A percentile compares a stretch with the other conserved stretches of the same genome.
phyloP scores from a whole-genome alignment of 768 basidiomycete genomes.

The Termitomyces sp. region DNA sequence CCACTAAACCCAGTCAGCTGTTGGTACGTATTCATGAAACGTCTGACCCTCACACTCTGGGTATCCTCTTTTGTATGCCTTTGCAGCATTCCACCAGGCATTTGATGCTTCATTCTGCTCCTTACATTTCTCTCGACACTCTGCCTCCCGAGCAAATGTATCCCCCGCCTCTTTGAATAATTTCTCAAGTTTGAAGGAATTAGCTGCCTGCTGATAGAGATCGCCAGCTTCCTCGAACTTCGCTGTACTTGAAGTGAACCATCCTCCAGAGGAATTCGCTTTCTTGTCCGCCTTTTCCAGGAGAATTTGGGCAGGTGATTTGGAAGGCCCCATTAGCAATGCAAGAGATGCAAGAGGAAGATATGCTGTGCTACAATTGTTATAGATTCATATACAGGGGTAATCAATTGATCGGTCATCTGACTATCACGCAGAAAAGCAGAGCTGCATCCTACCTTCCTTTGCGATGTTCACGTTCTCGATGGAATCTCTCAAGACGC shows the following conservation, averaged over 20 bases:
- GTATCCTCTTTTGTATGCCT: conserved; percentile 87
- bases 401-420: conserved; percentile 11
- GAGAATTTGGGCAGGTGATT: conserved; percentile 71
- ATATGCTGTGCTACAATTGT: conserved; percentile 2
- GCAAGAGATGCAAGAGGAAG: conserved; percentile 12
- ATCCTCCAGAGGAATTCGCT: conserved; percentile 72
- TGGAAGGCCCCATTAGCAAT: conserved; percentile 49
- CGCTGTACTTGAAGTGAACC: conserved; percentile 80
- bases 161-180: conserved; percentile 89
- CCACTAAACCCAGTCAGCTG: conserved; percentile 49
- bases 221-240: conserved; percentile 97
- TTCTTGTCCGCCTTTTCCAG: conserved; percentile 94
- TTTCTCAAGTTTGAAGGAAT: conserved; percentile 89
- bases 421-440: neutral
- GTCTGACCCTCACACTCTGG: conserved; percentile 62
- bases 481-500: conserved; percentile 38
- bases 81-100: conserved; percentile 98
- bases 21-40: neutral
- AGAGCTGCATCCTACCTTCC: neutral
- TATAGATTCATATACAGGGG: neutral
- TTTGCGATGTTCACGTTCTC: conserved; percentile 30
- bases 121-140: conserved; percentile 84
- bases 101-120: conserved; percentile 95
- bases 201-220: conserved; percentile 91
- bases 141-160: conserved; percentile 89